Evolutionary conservation across 2,329 filamentous ascomycete species (phyloP), one percentile per base, ranked within the genome.

Genomic region (Calonectria hongkongensis): DNA sequence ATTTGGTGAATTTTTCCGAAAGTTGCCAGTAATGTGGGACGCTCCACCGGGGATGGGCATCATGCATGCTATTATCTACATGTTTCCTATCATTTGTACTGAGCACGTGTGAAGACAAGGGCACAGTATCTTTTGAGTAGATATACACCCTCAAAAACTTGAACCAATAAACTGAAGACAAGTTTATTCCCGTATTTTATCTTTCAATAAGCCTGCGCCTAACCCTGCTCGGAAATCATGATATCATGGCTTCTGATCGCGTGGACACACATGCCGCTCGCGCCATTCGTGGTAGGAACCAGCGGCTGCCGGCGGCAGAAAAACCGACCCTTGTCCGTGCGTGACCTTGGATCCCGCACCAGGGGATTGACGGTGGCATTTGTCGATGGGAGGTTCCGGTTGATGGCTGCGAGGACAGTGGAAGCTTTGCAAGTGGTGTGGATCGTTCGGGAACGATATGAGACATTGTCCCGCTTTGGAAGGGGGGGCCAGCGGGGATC

Each of bases 391-490:
- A 28, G 25, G 25, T n/a, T 43, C 21, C 36, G 21, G 9, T 21
- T 63, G 15, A 30, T 43, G 25, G 27, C 12, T 63, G 58, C 16
- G 58, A 43, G 21, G 21, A 33, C 4, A 33, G 58, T 21, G 2
- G 43, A 33, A 39, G n/a, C 13, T 15, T 30, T 28, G 36, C 39
- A 21, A 45, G 58, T 18, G 58, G 25, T 8, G 58, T 47, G 58
- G 58, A 47, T 25, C 41, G 58, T 25, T 63, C 58, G 58, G 41
- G 58, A 47, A 63, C 39, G 39, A 63, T 43, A 25, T 63, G 39
- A 63, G 58, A 47, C 58, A 63, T 5, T 21, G 41, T 21, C 41
- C 58, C 41, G 58, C 41, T 41, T 16, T 60, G 33, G 33, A 41
- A 15, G 54, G 41, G 41, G 25, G 30, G 30, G 30, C 21, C 21